Evolutionary conservation across 148 eudicot genomes (phyloP), one percentile per base, ranked within the genome.

Genomic region (Nepenthes gracilis): DNA sequence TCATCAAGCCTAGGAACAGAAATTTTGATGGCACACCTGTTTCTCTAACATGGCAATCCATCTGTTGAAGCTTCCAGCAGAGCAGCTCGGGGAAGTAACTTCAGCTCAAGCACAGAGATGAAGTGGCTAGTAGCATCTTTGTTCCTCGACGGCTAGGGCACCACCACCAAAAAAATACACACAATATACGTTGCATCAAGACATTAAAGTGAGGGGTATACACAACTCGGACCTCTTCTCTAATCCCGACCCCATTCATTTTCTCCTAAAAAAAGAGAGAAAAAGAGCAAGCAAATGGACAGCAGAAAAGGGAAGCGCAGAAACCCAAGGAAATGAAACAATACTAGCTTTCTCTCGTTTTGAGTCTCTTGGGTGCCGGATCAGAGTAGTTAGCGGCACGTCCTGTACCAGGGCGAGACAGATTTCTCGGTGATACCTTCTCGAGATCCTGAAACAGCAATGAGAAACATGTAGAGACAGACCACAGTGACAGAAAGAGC

Each of bases 341-440:
- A 62, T 51, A 62, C 76, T 83, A 79, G 78, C 64, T 72, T 43
- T 66, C 69, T 47, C 76, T 71, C 4, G 67, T 65, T 70, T 74
- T 75, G 37, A 70, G 63, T 65, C 88, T 83, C 78, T 88, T 85
- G 55, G 72, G 74, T 49, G 76, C 70, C 51, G 69, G 80, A 60
- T 59, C 66, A 54, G 74, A 70, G 33, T 68, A 58, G 48, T 75
- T 79, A 55, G 64, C 63, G 32, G 54, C 67, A 63, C 59, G 66
- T 70, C 66, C 67, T 47, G 76, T 64, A 50, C 74, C 68, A 67
- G 74, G 58, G 64, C 63, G 69, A 43, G 74, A 65, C 53, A 66
- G 75, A 74, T 61, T 62, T 15, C 70, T 66, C 10, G 70, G 66
- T 49, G 59, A 65, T 54, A 56, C 55, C 38, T 74, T 70, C 58